These are phyloP conservation scores for Suhomyces emberorum DNA, from an alignment of 805 yeast species.

Conservation along the genomic window DNA sequence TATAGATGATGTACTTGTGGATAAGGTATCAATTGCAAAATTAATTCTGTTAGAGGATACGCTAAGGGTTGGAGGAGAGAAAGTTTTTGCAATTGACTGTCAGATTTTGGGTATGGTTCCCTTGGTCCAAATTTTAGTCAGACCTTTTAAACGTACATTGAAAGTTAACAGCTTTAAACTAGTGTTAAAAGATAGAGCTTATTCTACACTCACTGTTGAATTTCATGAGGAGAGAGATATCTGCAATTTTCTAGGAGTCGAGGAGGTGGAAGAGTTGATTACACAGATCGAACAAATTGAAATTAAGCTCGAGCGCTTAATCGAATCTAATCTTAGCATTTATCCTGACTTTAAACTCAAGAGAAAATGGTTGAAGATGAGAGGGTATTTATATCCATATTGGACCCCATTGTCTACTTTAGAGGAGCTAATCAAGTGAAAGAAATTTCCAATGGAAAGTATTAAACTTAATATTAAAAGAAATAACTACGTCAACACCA, in stretches of 20 bases:
- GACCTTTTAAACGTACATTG: constrained; percentile 28
- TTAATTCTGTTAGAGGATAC: constrained; percentile 1
- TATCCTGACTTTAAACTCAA: not conserved
- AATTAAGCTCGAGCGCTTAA: not conserved
- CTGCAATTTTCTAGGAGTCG: constrained; percentile 20
- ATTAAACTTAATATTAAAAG: no score
- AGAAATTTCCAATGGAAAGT: no score
- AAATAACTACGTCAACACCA: no score
- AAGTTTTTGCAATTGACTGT: constrained; percentile 17
- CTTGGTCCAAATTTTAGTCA: constrained; percentile 19
- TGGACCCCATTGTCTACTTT: not conserved
- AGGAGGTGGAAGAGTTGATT: constrained; percentile 12
- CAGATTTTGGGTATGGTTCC: constrained; percentile 17
- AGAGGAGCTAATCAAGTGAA: not conserved
- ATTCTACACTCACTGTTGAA: constrained; percentile 15
- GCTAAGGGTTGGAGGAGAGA: constrained; percentile 3
- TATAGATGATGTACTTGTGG: not conserved
- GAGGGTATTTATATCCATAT: not conserved
- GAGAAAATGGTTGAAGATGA: not conserved
- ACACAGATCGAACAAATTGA: constrained; percentile 8
- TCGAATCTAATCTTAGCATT: not conserved
- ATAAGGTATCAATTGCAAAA: not conserved
- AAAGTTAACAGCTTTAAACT: constrained; percentile 24
- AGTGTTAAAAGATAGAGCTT: constrained; percentile 11
- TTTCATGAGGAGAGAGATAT: constrained; percentile 22